phyloP scores from a whole-genome alignment of 2,329 filamentous ascomycete genomes.

The Apiospora marii region DNA sequence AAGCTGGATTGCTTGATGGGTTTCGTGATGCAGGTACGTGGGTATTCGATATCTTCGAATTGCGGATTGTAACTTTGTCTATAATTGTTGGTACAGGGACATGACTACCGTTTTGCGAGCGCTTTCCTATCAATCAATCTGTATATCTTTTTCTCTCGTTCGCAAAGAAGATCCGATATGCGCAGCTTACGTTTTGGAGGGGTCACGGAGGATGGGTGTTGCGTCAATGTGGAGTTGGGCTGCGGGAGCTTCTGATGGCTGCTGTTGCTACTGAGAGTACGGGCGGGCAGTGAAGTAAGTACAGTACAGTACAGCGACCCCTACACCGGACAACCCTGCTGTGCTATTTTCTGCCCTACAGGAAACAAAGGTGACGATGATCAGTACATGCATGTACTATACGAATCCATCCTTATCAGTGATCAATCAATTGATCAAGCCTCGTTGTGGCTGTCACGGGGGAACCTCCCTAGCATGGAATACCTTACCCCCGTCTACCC shows the following conservation, averaged over 20 bases:
- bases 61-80: background rate
- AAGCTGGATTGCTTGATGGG: background rate
- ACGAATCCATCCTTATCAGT: background rate
- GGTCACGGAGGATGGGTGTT: background rate
- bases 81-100: background rate
- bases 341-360: background rate
- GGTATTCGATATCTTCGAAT: background rate
- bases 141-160: background rate
- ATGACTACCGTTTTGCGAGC: background rate
- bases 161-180: conserved; percentile 10
- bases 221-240: conserved; percentile 18
- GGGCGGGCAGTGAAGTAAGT: background rate
- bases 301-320: background rate
- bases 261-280: background rate
- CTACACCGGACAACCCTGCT: background rate
- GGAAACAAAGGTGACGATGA: background rate
- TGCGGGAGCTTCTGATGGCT: background rate
- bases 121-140: background rate
- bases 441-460: conserved; percentile 15
- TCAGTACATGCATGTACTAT: conserved; percentile 1
- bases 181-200: conserved; percentile 23
- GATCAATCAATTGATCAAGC: background rate
- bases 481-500: background rate
- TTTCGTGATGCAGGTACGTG: background rate
- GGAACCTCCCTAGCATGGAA: background rate